These are phyloP conservation scores for Strobilomyces dryophilus DNA, from an alignment of 768 basidiomycete genomes.

Conservation along the genomic window DNA sequence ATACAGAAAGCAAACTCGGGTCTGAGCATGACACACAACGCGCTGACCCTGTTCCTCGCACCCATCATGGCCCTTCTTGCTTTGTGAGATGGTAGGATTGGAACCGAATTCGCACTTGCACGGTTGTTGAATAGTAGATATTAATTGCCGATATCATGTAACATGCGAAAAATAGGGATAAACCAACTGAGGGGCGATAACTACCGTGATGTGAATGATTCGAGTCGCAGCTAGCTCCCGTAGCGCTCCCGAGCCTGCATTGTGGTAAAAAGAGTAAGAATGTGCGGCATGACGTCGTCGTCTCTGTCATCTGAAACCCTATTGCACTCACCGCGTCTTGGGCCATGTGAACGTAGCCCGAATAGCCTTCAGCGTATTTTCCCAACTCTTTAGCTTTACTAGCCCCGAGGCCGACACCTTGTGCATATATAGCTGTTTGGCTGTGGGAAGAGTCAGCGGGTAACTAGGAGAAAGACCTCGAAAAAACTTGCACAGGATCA, in stretches of 20 bases:
- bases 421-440: constrained; percentile 80
- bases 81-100: constrained; percentile 9
- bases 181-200: constrained; percentile 11
- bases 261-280: constrained; percentile 24
- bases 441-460: constrained; percentile 35
- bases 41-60: constrained; percentile 21
- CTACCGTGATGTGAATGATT: constrained; percentile 3
- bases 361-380: constrained; percentile 63
- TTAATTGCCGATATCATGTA: constrained; percentile 13
- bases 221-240: constrained; percentile 24
- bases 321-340: constrained; percentile 57
- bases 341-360: constrained; percentile 68
- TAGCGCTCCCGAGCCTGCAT: constrained; percentile 36
- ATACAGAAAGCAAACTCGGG: constrained; percentile 24
- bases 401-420: constrained; percentile 89
- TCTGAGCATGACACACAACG: constrained; percentile 16
- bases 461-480: not conserved
- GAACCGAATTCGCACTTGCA: not conserved
- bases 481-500: constrained; percentile 65
- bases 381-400: constrained; percentile 83
- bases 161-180: constrained; percentile 13
- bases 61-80: constrained; percentile 28
- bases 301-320: constrained; percentile 20
- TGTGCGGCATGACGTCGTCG: constrained; percentile 12
- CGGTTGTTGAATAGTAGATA: constrained; percentile 9